phyloP scores from a whole-genome alignment of 2,329 filamentous ascomycete species.

The Zarea fungicola region DNA sequence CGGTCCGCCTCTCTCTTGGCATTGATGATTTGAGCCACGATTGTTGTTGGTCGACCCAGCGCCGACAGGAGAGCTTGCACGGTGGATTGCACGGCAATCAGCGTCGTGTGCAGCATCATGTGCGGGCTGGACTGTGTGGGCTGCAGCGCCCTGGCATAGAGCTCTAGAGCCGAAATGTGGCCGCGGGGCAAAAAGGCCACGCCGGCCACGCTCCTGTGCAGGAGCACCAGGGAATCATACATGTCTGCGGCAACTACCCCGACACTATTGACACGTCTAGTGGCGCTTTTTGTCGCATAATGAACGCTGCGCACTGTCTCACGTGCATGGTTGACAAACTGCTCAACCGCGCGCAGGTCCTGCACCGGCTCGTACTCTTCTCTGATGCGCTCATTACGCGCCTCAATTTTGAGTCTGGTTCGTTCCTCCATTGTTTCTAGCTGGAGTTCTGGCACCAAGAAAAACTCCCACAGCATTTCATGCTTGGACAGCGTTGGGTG shows the following conservation, averaged over 20 bases:
- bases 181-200: slow-evolving; percentile 62
- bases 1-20: slow-evolving; percentile 74
- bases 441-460: slow-evolving; percentile 91
- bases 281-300: slow-evolving; percentile 74
- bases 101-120: slow-evolving; percentile 65
- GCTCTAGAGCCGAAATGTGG: slow-evolving; percentile 66
- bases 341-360: slow-evolving; percentile 82
- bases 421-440: slow-evolving; percentile 84
- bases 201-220: slow-evolving; percentile 47
- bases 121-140: slow-evolving; percentile 70
- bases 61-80: slow-evolving; percentile 76
- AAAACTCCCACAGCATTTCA: slow-evolving; percentile 98
- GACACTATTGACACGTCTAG: slow-evolving; percentile 71
- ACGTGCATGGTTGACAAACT: slow-evolving; percentile 85
- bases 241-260: slow-evolving; percentile 61
- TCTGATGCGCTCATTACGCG: slow-evolving; percentile 73
- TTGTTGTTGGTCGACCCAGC: slow-evolving; percentile 69
- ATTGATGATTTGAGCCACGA: slow-evolving; percentile 71
- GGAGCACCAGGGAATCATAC: slow-evolving; percentile 56
- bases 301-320: slow-evolving; percentile 85
- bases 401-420: slow-evolving; percentile 79
- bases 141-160: slow-evolving; percentile 61
- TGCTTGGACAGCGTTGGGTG: slow-evolving; percentile 94
- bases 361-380: slow-evolving; percentile 85
- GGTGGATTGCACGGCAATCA: slow-evolving; percentile 77